Evolutionary conservation across 2,329 filamentous ascomycete genomes (phyloP), one percentile per base, ranked within the genome.

Genomic region (Lecanosticta acicola): DNA sequence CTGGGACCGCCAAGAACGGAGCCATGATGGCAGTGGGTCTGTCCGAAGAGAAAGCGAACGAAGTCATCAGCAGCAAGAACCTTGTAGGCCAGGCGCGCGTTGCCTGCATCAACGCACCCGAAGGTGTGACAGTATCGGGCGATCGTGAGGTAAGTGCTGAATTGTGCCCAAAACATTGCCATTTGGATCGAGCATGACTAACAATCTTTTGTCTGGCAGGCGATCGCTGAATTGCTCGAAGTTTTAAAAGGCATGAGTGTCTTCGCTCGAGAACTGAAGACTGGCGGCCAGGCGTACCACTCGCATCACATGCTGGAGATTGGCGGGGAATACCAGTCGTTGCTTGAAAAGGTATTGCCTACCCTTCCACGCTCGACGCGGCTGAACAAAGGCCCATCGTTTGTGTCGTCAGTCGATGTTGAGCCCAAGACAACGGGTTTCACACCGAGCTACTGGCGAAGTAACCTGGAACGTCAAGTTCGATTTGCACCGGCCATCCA

Each of bases 61-160:
- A 20, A 17, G 36, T 48, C 18, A 21, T 49, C 11, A 50, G 53
- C 2, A 18, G 42, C 8, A 20, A 19, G 10, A 16, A 29, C 20
- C 38, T 60, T 3, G 49, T 45, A 40, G 18, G 42, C 11, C 49
- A 59, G 3, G 21, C 32, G 16, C 43, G 5, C 24, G 34, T 44
- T 34, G 37, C 41, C 47, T 58, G 43, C 26, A 38, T 61, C 38
- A 76, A 76, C 51, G 66, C 64, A 20, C 65, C 70, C 0, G 40
- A 50, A 0, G 70, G 66, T 29, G 58, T 74, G 1, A 77, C 74
- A 0, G 32, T 74, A 0, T 73, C 71, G 5, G 73, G 74, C 0
- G 68, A 74, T 46, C 45, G 37, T 2, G 53, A 65, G 47, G 61
- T n/a, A n/a, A n/a, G n/a, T n/a, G n/a, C n/a, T n/a, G n/a, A n/a